Conservation (phyloP, 2,329 filamentous ascomycete species). For the Fusarium compactum region DNA sequence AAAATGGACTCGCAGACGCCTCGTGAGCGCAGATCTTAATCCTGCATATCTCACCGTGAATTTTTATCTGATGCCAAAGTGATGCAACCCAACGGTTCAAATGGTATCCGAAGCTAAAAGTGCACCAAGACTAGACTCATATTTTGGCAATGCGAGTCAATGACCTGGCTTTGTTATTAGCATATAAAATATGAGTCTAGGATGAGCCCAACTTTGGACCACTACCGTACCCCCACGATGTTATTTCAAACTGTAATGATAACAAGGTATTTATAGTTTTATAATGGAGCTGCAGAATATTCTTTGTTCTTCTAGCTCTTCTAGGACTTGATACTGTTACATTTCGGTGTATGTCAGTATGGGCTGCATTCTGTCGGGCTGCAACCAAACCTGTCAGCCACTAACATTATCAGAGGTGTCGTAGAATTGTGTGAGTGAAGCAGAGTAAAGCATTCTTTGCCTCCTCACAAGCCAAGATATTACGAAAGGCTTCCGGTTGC, state of each 20-base stretch:
- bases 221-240: background rate
- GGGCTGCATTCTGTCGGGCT: slow-evolving; percentile 4
- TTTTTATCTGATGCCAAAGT: background rate
- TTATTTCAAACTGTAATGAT: background rate
- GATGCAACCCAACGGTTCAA: background rate
- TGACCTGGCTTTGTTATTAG: background rate
- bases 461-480: background rate
- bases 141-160: background rate
- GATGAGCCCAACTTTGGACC: background rate
- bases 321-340: slow-evolving; percentile 6
- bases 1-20: slow-evolving; percentile 5
- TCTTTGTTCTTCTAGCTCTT: background rate
- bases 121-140: background rate
- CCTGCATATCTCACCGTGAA: slow-evolving; percentile 25
- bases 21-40: slow-evolving; percentile 33
- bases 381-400: background rate
- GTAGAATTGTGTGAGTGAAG: background rate
- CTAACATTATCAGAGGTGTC: background rate
- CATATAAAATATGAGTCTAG: background rate
- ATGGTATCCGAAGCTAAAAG: background rate
- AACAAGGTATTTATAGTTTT: background rate
- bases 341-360: slow-evolving; percentile 7
- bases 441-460: background rate
- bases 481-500: background rate
- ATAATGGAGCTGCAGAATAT: background rate